Base-by-base conservation (phyloP, 306 rosid genomes). In the Medicago ruthenica region DNA sequence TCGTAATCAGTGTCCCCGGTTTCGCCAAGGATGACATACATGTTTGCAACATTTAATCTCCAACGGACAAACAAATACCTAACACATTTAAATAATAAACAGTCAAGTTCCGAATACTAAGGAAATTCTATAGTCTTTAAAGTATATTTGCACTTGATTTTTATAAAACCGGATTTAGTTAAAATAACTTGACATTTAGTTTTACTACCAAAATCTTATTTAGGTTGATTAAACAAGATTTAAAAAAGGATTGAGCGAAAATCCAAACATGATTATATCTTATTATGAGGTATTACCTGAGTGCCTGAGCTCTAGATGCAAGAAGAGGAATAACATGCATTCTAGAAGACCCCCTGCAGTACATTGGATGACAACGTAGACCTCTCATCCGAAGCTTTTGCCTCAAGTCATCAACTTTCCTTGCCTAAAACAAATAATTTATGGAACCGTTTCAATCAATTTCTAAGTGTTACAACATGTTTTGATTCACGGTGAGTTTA, bases 11-110 rank as follows among this genome's bases (percentile, higher is more conserved):
- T 91, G 86, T 93, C 98, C 40, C 98, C 97, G 7, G 84, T 86
- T 85, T 93, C 97, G 53, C 98, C 98, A 0, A 91, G 86, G 42
- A 93, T 75, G 8, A 93, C 93, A 72, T 83, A 89, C 98, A 93
- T 93, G 86, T 89, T 93, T 39, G 96, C 89, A 17, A 93, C 89
- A 62, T 88, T 90, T 80, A 91, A 22, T 76, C 92, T 86, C 98
- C 98, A 93, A 2, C 98, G 93, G n/a, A 93, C 98, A 50, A 93
- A 93, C 10, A 93, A 87, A 74, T 93, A 93, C 90, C 98, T 93
- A 47, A 57, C 57, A 75, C 55, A 75, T 67, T 8, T 27, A 69
- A 50, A 15, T 21, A 24, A 24, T 15, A 44, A 44, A 67, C 4
- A 68, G 36, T 80, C 53, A 60, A 62, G 9, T 58, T 22, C 1